A percentile compares a stretch with the other conserved stretches of the same genome.
Conservation (phyloP, 805 yeast genomes). For the Teunomyces funiuensis region DNA sequence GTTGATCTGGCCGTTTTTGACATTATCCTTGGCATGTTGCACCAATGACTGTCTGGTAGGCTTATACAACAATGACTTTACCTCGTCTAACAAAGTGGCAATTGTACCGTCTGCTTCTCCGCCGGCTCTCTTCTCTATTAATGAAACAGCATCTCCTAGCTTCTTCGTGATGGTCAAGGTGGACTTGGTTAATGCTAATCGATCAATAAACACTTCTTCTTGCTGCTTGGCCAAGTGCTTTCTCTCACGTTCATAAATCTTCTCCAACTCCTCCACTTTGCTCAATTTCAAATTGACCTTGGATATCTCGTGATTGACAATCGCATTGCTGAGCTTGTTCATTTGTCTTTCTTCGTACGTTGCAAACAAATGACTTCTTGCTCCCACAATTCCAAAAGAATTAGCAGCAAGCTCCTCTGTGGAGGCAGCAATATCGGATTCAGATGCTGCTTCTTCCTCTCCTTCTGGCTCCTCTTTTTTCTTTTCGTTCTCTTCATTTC, state of each 20-base stretch:
- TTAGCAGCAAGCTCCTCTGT: slow-evolving; percentile 63
- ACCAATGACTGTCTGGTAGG: slow-evolving; percentile 29
- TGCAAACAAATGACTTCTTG: slow-evolving; percentile 77
- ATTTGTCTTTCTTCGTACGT: slow-evolving; percentile 78
- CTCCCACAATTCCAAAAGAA: slow-evolving; percentile 77
- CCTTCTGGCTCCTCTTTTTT: not conserved
- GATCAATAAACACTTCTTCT: slow-evolving; percentile 63
- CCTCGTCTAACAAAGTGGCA: slow-evolving; percentile 27
- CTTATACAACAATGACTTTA: slow-evolving; percentile 32
- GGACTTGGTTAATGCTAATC: slow-evolving; percentile 63
- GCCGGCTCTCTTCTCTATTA: slow-evolving; percentile 11
- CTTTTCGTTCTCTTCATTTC: too few relatives aligned
- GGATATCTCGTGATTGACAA: slow-evolving; percentile 61
- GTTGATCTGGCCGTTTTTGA: slow-evolving; percentile 9
- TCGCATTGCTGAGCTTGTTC: slow-evolving; percentile 55
- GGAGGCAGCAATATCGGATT: too few relatives aligned
- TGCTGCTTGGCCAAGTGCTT: slow-evolving; percentile 60
- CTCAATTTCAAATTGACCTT: slow-evolving; percentile 64
- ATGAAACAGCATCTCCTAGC: slow-evolving; percentile 34
- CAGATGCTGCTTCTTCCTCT: slow-evolving; percentile 16
- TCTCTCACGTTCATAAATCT: slow-evolving; percentile 63
- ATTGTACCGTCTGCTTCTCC: slow-evolving; percentile 12
- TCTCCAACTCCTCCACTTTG: slow-evolving; percentile 61
- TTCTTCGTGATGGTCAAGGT: slow-evolving; percentile 52
- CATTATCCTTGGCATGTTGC: slow-evolving; percentile 12